These are phyloP conservation scores for Datura wrightii DNA, from an alignment of 257 asterid species.

Conservation along the genomic window DNA sequence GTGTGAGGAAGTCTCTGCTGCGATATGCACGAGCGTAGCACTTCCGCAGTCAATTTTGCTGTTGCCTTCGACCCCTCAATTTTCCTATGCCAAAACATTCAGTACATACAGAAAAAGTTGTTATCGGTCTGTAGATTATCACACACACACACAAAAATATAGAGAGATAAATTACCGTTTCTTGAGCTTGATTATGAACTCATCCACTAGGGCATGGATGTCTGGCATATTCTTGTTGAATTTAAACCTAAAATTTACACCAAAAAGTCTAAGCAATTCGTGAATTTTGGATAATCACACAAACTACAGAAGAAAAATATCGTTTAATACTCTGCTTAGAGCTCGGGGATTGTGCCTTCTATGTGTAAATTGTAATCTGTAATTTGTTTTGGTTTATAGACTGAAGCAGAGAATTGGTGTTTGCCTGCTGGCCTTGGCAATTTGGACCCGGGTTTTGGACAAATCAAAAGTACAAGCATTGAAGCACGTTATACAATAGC, in stretches of 20 bases:
- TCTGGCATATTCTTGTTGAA: conserved; percentile 59
- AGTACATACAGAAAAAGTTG: neutral
- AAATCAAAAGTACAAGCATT: neutral
- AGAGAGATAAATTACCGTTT: conserved; percentile 58
- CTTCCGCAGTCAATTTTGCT: conserved; percentile 87
- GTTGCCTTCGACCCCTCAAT: conserved; percentile 96
- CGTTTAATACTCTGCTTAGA: neutral
- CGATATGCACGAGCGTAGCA: conserved; percentile 91
- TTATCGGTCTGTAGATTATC: neutral
- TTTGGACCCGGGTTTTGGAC: neutral
- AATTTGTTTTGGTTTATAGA: neutral
- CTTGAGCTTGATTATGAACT: conserved; percentile 76
- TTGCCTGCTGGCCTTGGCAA: neutral
- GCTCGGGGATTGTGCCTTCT: neutral
- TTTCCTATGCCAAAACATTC: conserved; percentile 55
- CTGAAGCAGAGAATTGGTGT: conserved; percentile 7
- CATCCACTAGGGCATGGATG: conserved; percentile 72
- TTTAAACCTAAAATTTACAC: neutral
- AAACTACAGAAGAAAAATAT: neutral
- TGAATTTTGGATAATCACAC: neutral
- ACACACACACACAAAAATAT: neutral
- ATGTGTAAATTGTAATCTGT: neutral
- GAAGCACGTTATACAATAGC: neutral
- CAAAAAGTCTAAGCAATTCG: neutral
- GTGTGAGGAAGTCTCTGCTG: conserved; percentile 86